Evolutionary conservation across 78 protist genomes (phyloP), one percentile per base, ranked within the genome.

Genomic region (Creolimax fragrantissima): DNA sequence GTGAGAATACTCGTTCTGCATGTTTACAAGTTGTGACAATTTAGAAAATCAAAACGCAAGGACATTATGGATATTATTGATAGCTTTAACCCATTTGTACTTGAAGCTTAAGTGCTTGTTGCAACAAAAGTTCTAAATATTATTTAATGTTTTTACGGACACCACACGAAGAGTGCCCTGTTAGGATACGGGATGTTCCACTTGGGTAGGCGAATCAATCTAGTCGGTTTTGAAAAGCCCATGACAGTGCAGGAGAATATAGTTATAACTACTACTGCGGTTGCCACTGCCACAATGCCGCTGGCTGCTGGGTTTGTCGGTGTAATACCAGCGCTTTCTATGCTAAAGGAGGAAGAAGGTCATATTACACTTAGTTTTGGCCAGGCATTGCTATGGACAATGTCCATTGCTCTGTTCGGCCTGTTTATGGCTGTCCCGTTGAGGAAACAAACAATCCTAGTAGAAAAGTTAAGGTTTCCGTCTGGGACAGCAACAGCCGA

Each of bases 401-500:
- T 95, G 4, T 74, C 95, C 32, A 81, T 96, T 89, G 94, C 94
- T 3, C 94, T 92, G 43, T 95, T 96, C 94, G 97, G 97, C 35
- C 93, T 94, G 4, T 96, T 95, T 88, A 92, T 96, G 84, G 96
- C 97, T 2, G 97, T 96, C 39, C 97, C 97, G 5, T 92, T 96
- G n/a, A 58, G 97, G 5, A 92, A 89, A 32, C 96, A 96, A 45
- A 94, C 93, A 24, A 95, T 96, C 4, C 45, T 95, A 4, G 94
- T 94, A 3, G 97, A 96, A 90, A 96, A 96, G 90, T 84, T 96
- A 32, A 85, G 92, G 85, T 96, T 96, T 35, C 97, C 97, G 7
- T 96, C 97, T 0, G 97, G 97, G 3, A 92, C 97, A 5, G 97
- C 96, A 41, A 95, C 97, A 2, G 97, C 97, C 3, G 94, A 94